These are phyloP conservation scores for Juglanconis sp. DNA, from an alignment of 2,329 filamentous ascomycete species.

Conservation along the genomic window DNA sequence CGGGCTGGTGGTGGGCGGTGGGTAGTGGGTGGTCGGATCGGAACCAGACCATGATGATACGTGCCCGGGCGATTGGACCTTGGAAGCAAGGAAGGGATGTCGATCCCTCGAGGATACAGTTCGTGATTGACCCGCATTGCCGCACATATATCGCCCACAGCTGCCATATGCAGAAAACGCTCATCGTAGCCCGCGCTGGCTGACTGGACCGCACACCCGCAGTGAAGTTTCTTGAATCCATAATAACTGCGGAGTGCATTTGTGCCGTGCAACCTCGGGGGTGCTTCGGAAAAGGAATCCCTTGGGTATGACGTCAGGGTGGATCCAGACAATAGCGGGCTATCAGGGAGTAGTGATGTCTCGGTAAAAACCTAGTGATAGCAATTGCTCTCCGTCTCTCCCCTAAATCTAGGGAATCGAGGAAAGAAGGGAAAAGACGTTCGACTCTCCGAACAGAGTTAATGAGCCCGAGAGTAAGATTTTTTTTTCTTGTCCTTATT, in stretches of 20 bases:
- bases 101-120: background rate
- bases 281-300: background rate
- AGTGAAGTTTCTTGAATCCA: background rate
- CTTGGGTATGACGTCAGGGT: constrained; percentile 12
- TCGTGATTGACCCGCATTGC: background rate
- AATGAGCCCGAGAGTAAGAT: no score
- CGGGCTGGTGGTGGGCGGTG: no score
- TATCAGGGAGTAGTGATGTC: no score
- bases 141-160: background rate
- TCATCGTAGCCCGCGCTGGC: background rate
- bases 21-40: background rate
- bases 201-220: background rate
- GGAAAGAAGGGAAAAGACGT: no score
- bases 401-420: no score
- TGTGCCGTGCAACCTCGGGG: no score
- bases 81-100: background rate
- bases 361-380: no score
- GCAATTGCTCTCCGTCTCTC: no score
- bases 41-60: background rate
- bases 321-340: constrained; percentile 1
- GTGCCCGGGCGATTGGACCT: background rate
- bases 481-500: no score
- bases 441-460: no score
- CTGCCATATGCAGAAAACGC: background rate
- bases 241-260: background rate